A percentile compares a stretch with the other conserved stretches of the same genome.
Conservation (phyloP, 176 grass and related monocot species). For the Ensete glaucum region DNA sequence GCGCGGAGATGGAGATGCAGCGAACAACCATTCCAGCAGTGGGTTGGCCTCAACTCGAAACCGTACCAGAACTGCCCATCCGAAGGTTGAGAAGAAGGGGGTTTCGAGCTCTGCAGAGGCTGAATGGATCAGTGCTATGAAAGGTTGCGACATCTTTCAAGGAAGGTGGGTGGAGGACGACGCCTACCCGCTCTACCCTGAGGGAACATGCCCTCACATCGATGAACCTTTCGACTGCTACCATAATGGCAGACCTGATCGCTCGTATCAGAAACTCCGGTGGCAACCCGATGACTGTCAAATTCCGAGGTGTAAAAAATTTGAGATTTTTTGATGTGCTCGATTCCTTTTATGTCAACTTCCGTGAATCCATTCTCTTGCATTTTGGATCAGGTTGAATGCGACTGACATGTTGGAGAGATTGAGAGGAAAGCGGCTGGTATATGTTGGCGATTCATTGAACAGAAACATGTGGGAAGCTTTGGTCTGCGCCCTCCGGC, state of each 20-base stretch:
- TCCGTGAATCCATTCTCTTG: neutral
- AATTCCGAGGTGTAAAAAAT: conserved; percentile 61
- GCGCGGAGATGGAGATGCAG: conserved; percentile 5
- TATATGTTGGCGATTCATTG: conserved; percentile 78
- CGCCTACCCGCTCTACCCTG: conserved; percentile 71
- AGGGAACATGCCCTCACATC: conserved; percentile 70
- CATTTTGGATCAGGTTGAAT: conserved; percentile 40
- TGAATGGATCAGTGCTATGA: conserved; percentile 59
- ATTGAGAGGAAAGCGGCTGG: conserved; percentile 66
- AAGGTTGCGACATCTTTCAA: conserved; percentile 63
- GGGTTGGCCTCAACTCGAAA: conserved; percentile 9
- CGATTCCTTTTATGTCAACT: neutral
- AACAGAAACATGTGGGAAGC: conserved; percentile 99
- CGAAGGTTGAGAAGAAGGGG: neutral
- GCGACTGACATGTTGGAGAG: conserved; percentile 73
- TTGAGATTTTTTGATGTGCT: neutral
- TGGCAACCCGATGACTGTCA: conserved; percentile 77
- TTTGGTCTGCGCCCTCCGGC: conserved; percentile 63
- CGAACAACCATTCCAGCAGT: conserved; percentile 13
- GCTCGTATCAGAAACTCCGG: conserved; percentile 64
- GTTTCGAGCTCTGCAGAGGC: conserved; percentile 14
- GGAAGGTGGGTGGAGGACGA: conserved; percentile 79
- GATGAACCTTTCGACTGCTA: conserved; percentile 90
- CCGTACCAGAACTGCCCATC: neutral
- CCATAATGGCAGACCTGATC: conserved; percentile 70